Conservation (phyloP, 2,329 filamentous ascomycete genomes). For the Aureobasidium zeae region DNA sequence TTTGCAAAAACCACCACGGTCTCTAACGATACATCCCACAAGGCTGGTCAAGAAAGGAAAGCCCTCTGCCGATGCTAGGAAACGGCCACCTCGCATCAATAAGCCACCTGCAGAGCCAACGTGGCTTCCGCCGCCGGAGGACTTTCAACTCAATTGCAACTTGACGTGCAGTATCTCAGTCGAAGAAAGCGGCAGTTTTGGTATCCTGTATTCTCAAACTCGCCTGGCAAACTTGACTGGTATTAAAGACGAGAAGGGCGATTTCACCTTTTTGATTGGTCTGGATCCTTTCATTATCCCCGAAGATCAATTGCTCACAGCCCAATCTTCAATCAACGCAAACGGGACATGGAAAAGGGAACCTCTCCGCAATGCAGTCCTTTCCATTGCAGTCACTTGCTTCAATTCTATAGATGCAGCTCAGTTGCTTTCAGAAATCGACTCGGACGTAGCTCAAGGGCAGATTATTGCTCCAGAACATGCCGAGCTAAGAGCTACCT, state of each 20-base stretch:
- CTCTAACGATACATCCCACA: not conserved
- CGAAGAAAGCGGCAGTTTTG: not conserved
- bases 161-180: not conserved
- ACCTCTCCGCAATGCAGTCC: constrained; percentile 19
- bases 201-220: not conserved
- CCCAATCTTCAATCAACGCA: constrained; percentile 15
- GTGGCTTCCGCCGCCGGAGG: constrained; percentile 2
- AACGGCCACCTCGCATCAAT: not conserved
- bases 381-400: constrained; percentile 23
- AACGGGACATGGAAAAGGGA: constrained; percentile 19
- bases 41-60: not conserved
- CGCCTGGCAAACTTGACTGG: constrained; percentile 13
- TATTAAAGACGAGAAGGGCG: constrained; percentile 17
- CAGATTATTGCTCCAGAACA: constrained; percentile 17
- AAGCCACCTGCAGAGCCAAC: constrained; percentile 8
- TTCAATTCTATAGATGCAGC: constrained; percentile 24
- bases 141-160: not conserved
- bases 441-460: constrained; percentile 15
- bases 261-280: constrained; percentile 21
- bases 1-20: not conserved
- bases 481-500: constrained; percentile 22
- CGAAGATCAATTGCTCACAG: constrained; percentile 15
- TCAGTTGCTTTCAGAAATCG: constrained; percentile 24
- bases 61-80: not conserved
- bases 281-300: constrained; percentile 21